phyloP scores from a whole-genome alignment of 73 alveolate species.

The Paramecium sexaurelia region DNA sequence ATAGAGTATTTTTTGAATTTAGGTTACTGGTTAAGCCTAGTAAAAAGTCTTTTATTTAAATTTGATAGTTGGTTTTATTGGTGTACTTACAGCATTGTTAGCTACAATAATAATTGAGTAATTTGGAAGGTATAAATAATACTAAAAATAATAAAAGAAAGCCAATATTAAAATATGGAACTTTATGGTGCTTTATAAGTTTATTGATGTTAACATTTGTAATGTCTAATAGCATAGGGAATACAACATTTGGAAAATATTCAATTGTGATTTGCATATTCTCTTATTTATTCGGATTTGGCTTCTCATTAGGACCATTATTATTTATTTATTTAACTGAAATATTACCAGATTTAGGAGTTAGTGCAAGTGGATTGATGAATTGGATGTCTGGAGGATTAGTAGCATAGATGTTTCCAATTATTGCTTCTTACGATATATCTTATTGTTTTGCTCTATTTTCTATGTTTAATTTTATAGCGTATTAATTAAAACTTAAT shows the following conservation, averaged over 20 bases:
- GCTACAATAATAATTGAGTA: constrained; percentile 7
- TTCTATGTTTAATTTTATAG: background rate
- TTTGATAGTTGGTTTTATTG: constrained; percentile 27
- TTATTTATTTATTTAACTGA: constrained; percentile 45
- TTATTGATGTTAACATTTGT: background rate
- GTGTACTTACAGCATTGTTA: constrained; percentile 1
- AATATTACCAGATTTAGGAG: constrained; percentile 53
- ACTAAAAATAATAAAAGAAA: background rate
- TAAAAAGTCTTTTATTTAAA: background rate
- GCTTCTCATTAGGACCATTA: constrained; percentile 31
- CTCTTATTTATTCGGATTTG: constrained; percentile 5
- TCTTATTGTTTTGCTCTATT: background rate
- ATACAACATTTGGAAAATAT: background rate
- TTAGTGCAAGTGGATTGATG: background rate
- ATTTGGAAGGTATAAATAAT: constrained; percentile 32
- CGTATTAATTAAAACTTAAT: background rate
- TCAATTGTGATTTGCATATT: background rate
- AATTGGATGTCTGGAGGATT: constrained; percentile 34
- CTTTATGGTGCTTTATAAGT: constrained; percentile 15
- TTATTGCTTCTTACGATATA: background rate
- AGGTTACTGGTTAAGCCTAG: constrained; percentile 3
- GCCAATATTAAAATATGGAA: background rate
- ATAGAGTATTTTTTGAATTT: background rate
- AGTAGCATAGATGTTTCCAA: constrained; percentile 8
- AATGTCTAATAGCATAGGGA: background rate